These are phyloP conservation scores for Alisma plantagoaquatica DNA, from an alignment of 106 monocot species.

Conservation along the genomic window DNA sequence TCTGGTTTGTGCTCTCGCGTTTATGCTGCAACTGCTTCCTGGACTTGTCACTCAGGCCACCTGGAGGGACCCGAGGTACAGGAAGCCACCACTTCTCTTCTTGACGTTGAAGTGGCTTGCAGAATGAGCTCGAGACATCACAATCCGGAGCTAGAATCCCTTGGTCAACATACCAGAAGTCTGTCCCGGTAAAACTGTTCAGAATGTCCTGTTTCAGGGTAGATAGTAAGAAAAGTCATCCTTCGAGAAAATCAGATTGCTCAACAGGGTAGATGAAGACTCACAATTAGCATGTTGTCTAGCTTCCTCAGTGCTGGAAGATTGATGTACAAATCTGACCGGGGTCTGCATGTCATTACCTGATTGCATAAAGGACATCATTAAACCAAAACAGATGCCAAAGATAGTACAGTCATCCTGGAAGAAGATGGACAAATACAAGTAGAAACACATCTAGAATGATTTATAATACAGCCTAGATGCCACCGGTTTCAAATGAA, in stretches of 20 bases:
- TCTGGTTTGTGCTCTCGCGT: slow-evolving; percentile 69
- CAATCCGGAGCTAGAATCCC: slow-evolving; percentile 46
- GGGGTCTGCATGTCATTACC: slow-evolving; percentile 73
- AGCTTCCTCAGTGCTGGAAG: slow-evolving; percentile 78
- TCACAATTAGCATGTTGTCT: slow-evolving; percentile 82
- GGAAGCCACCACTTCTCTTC: slow-evolving; percentile 99
- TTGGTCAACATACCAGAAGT: slow-evolving; percentile 94
- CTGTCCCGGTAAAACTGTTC: slow-evolving; percentile 54
- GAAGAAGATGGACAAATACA: too few species aligned
- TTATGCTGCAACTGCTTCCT: slow-evolving; percentile 68
- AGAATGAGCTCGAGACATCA: slow-evolving; percentile 53
- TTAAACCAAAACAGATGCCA: too few species aligned
- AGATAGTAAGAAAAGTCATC: neutral
- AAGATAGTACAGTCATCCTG: too few species aligned
- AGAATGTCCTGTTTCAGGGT: slow-evolving; percentile 54
- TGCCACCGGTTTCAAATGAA: too few species aligned
- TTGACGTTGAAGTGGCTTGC: slow-evolving; percentile 27
- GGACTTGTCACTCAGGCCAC: slow-evolving; percentile 52
- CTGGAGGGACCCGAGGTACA: slow-evolving; percentile 63
- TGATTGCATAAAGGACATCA: too few species aligned
- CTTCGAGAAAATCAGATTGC: neutral
- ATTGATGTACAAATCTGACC: slow-evolving; percentile 70
- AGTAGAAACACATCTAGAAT: too few species aligned
- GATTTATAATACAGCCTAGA: too few species aligned
- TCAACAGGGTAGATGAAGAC: neutral